Evolutionary conservation across 1,284 basidiomycete genomes (phyloP).

Genomic region (Heterobasidion irregulare): DNA sequence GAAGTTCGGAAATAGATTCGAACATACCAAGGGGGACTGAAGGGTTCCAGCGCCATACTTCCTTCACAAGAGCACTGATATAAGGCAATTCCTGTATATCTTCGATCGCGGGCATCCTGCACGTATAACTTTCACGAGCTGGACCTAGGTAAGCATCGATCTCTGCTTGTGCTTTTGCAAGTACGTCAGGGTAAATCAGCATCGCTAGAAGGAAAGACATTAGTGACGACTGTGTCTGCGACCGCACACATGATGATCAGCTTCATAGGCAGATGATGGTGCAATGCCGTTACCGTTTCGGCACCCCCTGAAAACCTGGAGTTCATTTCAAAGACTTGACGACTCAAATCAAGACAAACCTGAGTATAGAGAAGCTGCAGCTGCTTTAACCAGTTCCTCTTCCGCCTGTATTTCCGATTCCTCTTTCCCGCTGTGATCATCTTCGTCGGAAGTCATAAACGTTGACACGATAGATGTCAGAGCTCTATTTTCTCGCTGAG

Average conservation of each 20-base stretch:
- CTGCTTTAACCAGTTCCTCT: slow-evolving; percentile 29
- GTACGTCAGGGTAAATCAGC: slow-evolving; percentile 24
- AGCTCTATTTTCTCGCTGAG: slow-evolving; percentile 5
- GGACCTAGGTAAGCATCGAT: slow-evolving; percentile 23
- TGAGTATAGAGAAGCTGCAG: slow-evolving; percentile 31
- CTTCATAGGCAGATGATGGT: background rate
- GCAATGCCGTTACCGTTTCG: slow-evolving; percentile 21
- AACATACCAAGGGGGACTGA: slow-evolving; percentile 16
- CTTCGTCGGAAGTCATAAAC: slow-evolving; percentile 17
- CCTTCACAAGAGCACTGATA: slow-evolving; percentile 26
- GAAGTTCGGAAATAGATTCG: too few species aligned
- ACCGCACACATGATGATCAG: background rate
- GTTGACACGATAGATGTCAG: slow-evolving; percentile 20
- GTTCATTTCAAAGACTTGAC: too few species aligned
- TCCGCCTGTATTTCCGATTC: slow-evolving; percentile 4
- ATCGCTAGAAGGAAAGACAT: slow-evolving; percentile 27
- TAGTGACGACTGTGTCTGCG: slow-evolving; percentile 19
- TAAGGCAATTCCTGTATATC: slow-evolving; percentile 24
- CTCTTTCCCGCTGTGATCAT: slow-evolving; percentile 7
- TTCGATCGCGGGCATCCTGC: slow-evolving; percentile 22
- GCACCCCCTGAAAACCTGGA: slow-evolving; percentile 16
- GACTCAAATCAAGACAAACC: slow-evolving; percentile 13
- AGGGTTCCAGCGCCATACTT: slow-evolving; percentile 26
- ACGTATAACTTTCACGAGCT: slow-evolving; percentile 1
- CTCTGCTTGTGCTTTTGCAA: slow-evolving; percentile 26